These are phyloP conservation scores for Solanum sejunctum DNA, from an alignment of 257 asterid species.

Conservation along the genomic window DNA sequence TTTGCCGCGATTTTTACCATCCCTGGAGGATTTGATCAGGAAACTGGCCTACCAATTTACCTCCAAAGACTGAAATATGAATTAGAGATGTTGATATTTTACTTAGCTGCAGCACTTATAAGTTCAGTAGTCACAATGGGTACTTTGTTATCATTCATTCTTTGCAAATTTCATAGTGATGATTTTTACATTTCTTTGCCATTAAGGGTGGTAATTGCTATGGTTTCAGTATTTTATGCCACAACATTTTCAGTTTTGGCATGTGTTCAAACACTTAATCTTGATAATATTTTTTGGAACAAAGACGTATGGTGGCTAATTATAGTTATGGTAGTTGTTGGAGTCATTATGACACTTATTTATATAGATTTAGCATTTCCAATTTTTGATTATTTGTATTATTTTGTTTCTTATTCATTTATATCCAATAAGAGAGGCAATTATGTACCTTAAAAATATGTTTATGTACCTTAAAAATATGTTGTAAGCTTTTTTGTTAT, in stretches of 20 bases:
- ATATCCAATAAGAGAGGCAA: not conserved
- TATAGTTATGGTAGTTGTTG: not conserved
- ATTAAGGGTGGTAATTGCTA: not conserved
- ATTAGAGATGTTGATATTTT: not conserved
- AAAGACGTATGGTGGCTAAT: not conserved
- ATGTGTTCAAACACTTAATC: not conserved
- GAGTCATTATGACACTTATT: not conserved
- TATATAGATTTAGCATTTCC: not conserved
- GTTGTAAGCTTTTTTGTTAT: not conserved
- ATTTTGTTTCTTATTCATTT: not conserved
- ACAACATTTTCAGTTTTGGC: not conserved
- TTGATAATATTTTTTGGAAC: not conserved
- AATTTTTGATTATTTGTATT: not conserved
- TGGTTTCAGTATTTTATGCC: not conserved
- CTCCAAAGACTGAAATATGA: not conserved
- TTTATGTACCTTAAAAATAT: not conserved
- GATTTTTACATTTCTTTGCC: not conserved
- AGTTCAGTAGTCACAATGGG: not conserved
- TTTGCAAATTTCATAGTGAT: not conserved
- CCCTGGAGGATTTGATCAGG: constrained; percentile 5
- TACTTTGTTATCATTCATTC: not conserved
- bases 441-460: not conserved
- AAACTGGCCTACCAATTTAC: not conserved
- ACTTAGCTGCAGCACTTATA: not conserved
- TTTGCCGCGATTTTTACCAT: constrained; percentile 3